Percentiles rank a stretch among this genome's conserved stretches.
Evolutionary conservation across 2,329 filamentous ascomycete genomes (phyloP).

Genomic region (Trichoderma breve): DNA sequence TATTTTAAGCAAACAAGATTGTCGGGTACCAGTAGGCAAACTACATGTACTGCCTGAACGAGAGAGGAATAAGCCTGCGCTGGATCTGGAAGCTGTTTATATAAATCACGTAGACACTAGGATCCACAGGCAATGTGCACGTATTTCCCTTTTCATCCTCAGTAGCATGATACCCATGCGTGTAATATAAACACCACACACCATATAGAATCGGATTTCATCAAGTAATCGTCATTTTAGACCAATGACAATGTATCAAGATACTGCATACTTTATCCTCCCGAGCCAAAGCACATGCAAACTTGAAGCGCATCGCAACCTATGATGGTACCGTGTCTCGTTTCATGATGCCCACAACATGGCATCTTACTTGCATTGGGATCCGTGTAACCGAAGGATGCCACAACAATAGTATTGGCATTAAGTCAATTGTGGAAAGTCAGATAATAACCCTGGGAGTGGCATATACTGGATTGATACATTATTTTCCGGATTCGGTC

Average conservation of each 20-base stretch:
- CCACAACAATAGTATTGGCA: background rate
- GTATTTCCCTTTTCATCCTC: background rate
- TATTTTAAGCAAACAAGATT: background rate
- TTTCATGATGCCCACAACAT: background rate
- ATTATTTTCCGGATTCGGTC: background rate
- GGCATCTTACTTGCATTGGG: background rate
- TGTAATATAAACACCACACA: no score
- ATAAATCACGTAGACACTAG: background rate
- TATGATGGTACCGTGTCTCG: background rate
- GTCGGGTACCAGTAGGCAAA: background rate
- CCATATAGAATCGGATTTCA: background rate
- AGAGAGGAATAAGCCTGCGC: background rate
- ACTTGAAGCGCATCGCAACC: background rate
- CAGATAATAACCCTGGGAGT: background rate
- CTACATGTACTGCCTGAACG: background rate
- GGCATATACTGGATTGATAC: background rate
- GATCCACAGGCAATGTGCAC: background rate
- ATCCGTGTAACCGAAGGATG: background rate
- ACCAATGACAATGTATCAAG: background rate
- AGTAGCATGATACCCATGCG: background rate
- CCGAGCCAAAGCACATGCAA: background rate
- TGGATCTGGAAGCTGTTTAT: background rate
- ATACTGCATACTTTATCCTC: background rate
- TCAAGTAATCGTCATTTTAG: background rate
- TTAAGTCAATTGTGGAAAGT: background rate